Evolutionary conservation across 805 yeast species (phyloP).

Genomic region (Starmerella sp.): DNA sequence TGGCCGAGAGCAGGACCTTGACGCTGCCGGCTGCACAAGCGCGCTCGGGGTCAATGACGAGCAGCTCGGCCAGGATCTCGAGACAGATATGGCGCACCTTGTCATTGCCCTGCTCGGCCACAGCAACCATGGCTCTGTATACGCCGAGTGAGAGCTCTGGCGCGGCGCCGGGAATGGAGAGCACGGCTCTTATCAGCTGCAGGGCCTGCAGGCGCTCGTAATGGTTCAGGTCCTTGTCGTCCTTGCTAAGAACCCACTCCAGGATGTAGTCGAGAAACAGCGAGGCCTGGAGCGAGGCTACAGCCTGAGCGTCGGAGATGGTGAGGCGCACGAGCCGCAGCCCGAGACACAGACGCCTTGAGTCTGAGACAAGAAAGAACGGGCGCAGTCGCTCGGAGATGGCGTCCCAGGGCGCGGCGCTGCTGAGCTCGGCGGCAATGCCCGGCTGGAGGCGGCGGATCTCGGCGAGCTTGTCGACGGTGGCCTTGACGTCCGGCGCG

Average conservation of each 20-base stretch:
- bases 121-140: slow-evolving; percentile 52
- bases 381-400: slow-evolving; percentile 41
- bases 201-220: slow-evolving; percentile 70
- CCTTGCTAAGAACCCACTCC: slow-evolving; percentile 53
- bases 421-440: slow-evolving; percentile 9
- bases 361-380: slow-evolving; percentile 45
- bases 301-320: slow-evolving; percentile 42
- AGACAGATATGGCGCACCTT: slow-evolving; percentile 39
- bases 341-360: slow-evolving; percentile 62
- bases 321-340: slow-evolving; percentile 62
- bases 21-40: slow-evolving; percentile 39
- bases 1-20: slow-evolving; percentile 35
- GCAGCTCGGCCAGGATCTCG: slow-evolving; percentile 45
- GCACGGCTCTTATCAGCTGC: slow-evolving; percentile 51
- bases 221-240: slow-evolving; percentile 34
- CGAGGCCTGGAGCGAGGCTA: slow-evolving; percentile 42
- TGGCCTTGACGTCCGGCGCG: slow-evolving; percentile 6
- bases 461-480: slow-evolving; percentile 13
- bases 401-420: slow-evolving; percentile 22
- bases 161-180: slow-evolving; percentile 45
- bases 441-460: slow-evolving; percentile 13
- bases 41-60: slow-evolving; percentile 36
- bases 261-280: slow-evolving; percentile 49
- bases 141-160: slow-evolving; percentile 49
- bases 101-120: slow-evolving; percentile 47